Percentiles rank a stretch among this genome's conserved stretches.
Conservation (phyloP, 1,284 basidiomycete genomes). For the Cutaneotrichosporon cutaneum region DNA sequence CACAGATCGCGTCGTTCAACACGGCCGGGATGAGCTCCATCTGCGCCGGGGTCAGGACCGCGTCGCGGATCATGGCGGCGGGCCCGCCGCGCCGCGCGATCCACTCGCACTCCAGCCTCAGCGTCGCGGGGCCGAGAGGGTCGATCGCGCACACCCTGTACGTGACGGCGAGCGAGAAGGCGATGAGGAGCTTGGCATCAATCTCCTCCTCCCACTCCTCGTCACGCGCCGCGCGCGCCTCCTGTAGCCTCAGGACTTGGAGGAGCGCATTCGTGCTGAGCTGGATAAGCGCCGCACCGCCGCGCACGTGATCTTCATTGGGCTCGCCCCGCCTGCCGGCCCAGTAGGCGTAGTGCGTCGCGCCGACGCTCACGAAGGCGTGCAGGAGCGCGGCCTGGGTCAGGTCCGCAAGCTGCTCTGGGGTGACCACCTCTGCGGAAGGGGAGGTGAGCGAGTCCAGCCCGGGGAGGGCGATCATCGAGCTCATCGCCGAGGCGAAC, state of each 20-base stretch:
- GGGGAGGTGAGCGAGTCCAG: not conserved
- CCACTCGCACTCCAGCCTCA: constrained; percentile 13
- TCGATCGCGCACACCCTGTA: constrained; percentile 11
- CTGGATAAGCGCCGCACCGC: constrained; percentile 10
- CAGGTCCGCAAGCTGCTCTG: constrained; percentile 8
- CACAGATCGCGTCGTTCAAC: constrained; percentile 8
- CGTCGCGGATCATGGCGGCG: constrained; percentile 1
- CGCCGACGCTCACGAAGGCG: constrained; percentile 15
- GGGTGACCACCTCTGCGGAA: not conserved
- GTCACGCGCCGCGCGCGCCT: not conserved
- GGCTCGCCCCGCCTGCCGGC: constrained; percentile 9
- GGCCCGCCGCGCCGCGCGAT: constrained; percentile 2
- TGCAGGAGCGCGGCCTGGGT: constrained; percentile 17
- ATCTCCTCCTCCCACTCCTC: constrained; percentile 16
- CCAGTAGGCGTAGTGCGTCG: constrained; percentile 20
- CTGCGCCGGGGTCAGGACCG: not conserved
- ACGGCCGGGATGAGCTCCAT: constrained; percentile 13
- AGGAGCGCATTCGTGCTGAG: constrained; percentile 14
- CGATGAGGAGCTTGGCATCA: constrained; percentile 11
- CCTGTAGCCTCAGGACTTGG: constrained; percentile 5
- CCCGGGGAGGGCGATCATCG: constrained; percentile 5
- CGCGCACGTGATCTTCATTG: constrained; percentile 12
- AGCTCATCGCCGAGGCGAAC: not conserved
- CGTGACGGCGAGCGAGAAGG: constrained; percentile 9
- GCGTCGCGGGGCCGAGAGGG: constrained; percentile 5